phyloP scores from a whole-genome alignment of 305 asterid species.

The Striga hermonthica region DNA sequence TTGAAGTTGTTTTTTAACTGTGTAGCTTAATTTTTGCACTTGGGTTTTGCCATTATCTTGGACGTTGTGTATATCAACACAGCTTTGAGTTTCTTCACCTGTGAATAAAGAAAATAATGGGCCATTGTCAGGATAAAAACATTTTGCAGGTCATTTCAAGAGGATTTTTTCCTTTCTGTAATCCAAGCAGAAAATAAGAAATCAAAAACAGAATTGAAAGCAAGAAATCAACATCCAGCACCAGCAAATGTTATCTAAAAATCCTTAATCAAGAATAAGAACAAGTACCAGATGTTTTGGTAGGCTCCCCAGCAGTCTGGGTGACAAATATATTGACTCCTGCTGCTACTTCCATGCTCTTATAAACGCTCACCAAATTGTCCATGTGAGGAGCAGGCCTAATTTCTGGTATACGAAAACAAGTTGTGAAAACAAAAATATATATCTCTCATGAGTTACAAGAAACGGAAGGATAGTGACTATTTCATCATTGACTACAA shows the following conservation, averaged over 20 bases:
- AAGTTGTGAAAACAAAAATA: conserved; percentile 2
- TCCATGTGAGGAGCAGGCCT: conserved; percentile 97
- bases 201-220: background rate
- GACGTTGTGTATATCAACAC: conserved; percentile 27
- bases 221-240: background rate
- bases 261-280: background rate
- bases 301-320: conserved; percentile 42
- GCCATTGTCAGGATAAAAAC: conserved; percentile 8
- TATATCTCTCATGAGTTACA: background rate
- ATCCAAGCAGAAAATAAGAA: background rate
- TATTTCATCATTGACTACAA: background rate
- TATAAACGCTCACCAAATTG: conserved; percentile 80
- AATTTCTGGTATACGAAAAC: conserved; percentile 50
- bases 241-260: background rate
- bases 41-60: conserved; percentile 30
- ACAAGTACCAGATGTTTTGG: conserved; percentile 50
- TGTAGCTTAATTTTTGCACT: conserved; percentile 29
- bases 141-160: background rate
- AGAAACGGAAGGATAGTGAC: background rate
- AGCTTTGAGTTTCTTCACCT: conserved; percentile 42
- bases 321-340: conserved; percentile 61
- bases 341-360: conserved; percentile 85
- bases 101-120: conserved; percentile 15
- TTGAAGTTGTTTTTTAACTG: conserved; percentile 35
- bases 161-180: background rate